Evolutionary conservation across 768 basidiomycete genomes (phyloP), one percentile per base, ranked within the genome.

Genomic region (Leccinum subtestaceum): DNA sequence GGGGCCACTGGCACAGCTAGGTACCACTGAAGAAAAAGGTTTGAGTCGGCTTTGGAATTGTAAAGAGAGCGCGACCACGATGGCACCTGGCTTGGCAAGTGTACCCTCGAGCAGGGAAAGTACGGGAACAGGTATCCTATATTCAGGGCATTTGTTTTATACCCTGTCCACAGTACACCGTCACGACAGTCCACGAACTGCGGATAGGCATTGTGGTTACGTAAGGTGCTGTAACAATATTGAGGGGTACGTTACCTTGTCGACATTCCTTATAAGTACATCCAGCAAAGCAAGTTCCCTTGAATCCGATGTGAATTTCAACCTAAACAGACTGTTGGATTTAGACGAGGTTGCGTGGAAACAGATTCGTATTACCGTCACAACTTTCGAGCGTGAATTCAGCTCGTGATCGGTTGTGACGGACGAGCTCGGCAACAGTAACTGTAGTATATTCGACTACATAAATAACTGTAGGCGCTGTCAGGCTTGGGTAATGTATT

Each of bases 241-340:
- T 36, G 50, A 60, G 60, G 12, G 60, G 12, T 31, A 12, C 51
- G 67, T 69, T 61, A 65, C 70, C 70, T 63, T 63, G 58, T 66
- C 60, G 52, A 66, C 65, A 57, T 38, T 17, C 29, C 32, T 55
- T 12, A 25, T 34, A 23, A 43, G 47, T 13, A 6, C 17, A 27
- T 7, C 2, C 31, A 34, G 62, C 67, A 64, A 64, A 40, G 57
- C 17, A 52, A 23, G 4, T 32, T 32, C 11, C 17, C 17, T 17
- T 13, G 17, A 38, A 43, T 56, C 25, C 25, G 19, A n/a, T 43
- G 57, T 59, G 51, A 56, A 60, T 48, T 58, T 53, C 10, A 27
- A 46, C 15, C 25, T 31, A 29, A 50, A 21, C 15, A 50, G n/a
- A 21, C 2, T 21, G 1, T 23, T 10, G 40, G 9, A n/a, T 4